These are phyloP conservation scores for Teunomyces cretensis DNA, from an alignment of 805 yeast genomes.

Conservation along the genomic window DNA sequence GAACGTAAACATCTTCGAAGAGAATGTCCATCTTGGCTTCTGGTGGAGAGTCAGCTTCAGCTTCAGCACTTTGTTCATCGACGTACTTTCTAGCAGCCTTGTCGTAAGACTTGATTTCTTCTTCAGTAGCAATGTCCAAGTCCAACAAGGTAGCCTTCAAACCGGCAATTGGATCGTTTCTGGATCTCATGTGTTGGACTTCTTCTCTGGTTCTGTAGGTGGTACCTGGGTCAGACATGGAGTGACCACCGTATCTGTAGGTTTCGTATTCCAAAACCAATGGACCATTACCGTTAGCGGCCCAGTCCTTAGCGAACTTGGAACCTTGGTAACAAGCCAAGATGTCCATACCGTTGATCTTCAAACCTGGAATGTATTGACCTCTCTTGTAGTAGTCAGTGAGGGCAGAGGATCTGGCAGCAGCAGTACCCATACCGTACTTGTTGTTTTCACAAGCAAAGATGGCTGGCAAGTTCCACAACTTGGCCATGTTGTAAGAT, in stretches of 20 bases:
- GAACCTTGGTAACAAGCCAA: slow-evolving; percentile 94
- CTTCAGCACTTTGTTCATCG: slow-evolving; percentile 90
- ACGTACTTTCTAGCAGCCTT: slow-evolving; percentile 95
- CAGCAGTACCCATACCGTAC: slow-evolving; percentile 99
- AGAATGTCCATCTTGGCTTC: slow-evolving; percentile 92
- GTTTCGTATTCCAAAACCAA: slow-evolving; percentile 95
- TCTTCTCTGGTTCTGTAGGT: slow-evolving; percentile 99
- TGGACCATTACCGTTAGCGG: slow-evolving; percentile 92
- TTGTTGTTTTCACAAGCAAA: slow-evolving; percentile 98
- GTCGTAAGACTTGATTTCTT: slow-evolving; percentile 90
- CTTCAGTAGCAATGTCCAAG: slow-evolving; percentile 84
- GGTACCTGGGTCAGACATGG: slow-evolving; percentile 99
- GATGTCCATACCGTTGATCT: slow-evolving; percentile 98
- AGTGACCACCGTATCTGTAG: slow-evolving; percentile 99
- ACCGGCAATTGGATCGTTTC: slow-evolving; percentile 97
- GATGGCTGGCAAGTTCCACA: slow-evolving; percentile 93
- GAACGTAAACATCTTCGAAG: slow-evolving; percentile 95
- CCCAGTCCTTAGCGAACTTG: slow-evolving; percentile 96
- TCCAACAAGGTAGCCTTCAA: slow-evolving; percentile 84
- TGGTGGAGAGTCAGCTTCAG: slow-evolving; percentile 93
- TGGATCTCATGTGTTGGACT: slow-evolving; percentile 98
- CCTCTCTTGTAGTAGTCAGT: slow-evolving; percentile 98
- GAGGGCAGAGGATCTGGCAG: slow-evolving; percentile 94
- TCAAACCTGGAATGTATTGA: slow-evolving; percentile 98
- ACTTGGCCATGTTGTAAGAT: slow-evolving; percentile 97